Evolutionary conservation across 768 basidiomycete species (phyloP), one percentile per base, ranked within the genome.

Genomic region (Tricholoma bakamatsutake): DNA sequence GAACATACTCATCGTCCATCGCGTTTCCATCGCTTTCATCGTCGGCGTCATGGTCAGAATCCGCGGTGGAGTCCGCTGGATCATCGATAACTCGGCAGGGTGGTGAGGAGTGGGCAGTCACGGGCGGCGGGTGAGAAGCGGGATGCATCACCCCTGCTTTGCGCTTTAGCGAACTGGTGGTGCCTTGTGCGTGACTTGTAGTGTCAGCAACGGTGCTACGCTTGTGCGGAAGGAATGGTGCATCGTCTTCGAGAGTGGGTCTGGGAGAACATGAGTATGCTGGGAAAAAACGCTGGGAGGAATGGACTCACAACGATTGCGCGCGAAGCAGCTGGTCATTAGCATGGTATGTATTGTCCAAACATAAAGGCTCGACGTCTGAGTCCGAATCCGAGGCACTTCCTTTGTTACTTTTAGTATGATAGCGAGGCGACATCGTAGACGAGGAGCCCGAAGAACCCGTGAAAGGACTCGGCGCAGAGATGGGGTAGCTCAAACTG

Each of bases 1-100:
- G 77, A 27, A 73, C 18, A 56, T 81, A 79, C 57, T 79, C 76
- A 49, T 77, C 76, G 56, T 77, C 78, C 2, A 69, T 64, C 54
- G 64, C 72, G 54, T 73, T 68, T 8, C 66, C 72, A n/a, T 73
- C 72, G 57, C 72, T 71, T 43, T 77, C 70, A 28, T 64, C 65
- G 54, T 73, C 66, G 5, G 55, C 66, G 24, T 74, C 73, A 15
- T 69, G 64, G 17, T 66, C 67, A 12, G 56, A 40, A 24, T 61
- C 59, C 7, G 12, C 48, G 10, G 49, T 12, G 21, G 52, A 56
- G n/a, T 42, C 46, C 21, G 48, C 31, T 35, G 30, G 17, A 13
- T 48, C 42, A 34, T 48, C 39, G 12, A 21, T 17, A 48, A 24
- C 49, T 33, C 45, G 31, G 17, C 45, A 42, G 34, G 59, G 45